Evolutionary conservation across 2,329 filamentous ascomycete species (phyloP).

Genomic region (Camptophora hylomeconis): DNA sequence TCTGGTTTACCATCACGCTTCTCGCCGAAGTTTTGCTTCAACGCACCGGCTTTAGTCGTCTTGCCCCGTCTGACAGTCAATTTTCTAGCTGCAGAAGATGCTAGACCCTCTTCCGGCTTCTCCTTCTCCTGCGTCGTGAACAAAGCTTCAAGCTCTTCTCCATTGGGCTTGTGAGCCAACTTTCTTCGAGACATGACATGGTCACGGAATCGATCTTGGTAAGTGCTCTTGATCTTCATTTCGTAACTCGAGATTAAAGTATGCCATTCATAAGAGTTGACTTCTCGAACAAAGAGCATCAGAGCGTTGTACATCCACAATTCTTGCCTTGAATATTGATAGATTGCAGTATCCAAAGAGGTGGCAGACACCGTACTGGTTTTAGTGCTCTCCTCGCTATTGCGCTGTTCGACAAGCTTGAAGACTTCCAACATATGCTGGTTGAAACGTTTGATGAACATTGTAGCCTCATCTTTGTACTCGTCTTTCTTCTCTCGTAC

Average conservation of each 20-base stretch:
- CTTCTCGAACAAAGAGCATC: constrained; percentile 76
- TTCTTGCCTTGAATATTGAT: constrained; percentile 56
- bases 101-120: constrained; percentile 51
- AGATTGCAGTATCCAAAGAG: constrained; percentile 58
- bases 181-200: constrained; percentile 68
- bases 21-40: constrained; percentile 34
- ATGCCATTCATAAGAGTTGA: constrained; percentile 72
- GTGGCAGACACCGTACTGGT: constrained; percentile 32
- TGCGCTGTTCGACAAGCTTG: constrained; percentile 56
- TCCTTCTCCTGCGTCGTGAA: constrained; percentile 88
- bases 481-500: constrained; percentile 89
- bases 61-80: constrained; percentile 89
- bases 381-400: constrained; percentile 37
- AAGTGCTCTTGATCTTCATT: constrained; percentile 59
- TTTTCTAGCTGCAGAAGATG: constrained; percentile 68
- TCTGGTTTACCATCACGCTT: constrained; percentile 52
- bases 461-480: constrained; percentile 61
- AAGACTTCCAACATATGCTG: constrained; percentile 76
- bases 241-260: constrained; percentile 69
- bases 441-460: constrained; percentile 67
- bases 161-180: constrained; percentile 58
- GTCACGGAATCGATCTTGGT: constrained; percentile 69
- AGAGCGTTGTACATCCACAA: constrained; percentile 83
- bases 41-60: constrained; percentile 43
- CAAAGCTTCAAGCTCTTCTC: constrained; percentile 71